Base-by-base conservation (phyloP, 805 yeast genomes). In the Tetrapisispora taiwanensis region DNA sequence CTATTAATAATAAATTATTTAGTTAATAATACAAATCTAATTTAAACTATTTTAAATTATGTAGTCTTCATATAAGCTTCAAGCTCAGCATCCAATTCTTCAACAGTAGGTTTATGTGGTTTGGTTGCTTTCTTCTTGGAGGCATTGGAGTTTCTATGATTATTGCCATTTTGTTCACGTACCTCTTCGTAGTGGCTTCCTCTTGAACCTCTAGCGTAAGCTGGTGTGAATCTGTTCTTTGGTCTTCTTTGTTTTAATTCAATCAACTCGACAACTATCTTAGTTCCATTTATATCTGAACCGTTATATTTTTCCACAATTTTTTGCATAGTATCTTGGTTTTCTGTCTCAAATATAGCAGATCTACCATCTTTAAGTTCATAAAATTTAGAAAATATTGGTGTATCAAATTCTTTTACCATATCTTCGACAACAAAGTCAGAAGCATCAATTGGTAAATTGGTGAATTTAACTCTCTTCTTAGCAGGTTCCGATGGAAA, bases 361-460 rank as follows among this genome's bases (percentile, higher is more conserved):
- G 55, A 50, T 41, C 66, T 55, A 31, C 47, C 49, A 7, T 57
- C 62, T 43, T 58, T 52, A 6, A 48, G 46, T 39, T 62, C 66
- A 39, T 50, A 53, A 28, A 59, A 46, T 27, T 55, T 56, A 7
- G 49, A 39, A 28, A 49, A 58, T 7, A 56, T 52, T 4, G 48
- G 36, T 24, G 46, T 46, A 2, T 56, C 58, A 36, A 53, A 46
- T 36, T 58, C 63, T 27, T 59, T 59, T n/a, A 60, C 46, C 49
- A 59, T 43, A 45, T 62, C 66, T 44, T 60, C 66, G 13, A 60
- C 43, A 8, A 50, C 41, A 43, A 48, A 60, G 40, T 62, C 66
- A 15, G 64, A 58, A 7, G 49, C 56, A 27, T 57, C 59, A 20
- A 62, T 41, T 3, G 63, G 62, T 14, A 62, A 52, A 13, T 54